Conservation (phyloP, 495 filamentous ascomycete genomes). For the Neurospora hispaniola region DNA sequence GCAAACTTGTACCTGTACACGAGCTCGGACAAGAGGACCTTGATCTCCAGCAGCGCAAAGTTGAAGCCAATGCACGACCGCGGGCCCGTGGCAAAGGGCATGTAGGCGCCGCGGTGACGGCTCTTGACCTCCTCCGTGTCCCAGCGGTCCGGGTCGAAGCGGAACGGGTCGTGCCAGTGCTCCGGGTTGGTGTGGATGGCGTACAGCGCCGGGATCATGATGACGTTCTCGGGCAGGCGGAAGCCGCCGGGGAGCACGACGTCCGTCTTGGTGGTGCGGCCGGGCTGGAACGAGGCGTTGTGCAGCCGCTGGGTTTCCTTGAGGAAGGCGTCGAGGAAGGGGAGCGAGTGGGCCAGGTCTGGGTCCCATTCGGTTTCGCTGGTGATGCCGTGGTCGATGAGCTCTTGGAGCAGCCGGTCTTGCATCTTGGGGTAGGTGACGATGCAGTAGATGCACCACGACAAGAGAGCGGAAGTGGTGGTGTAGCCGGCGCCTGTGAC, state of each 20-base stretch:
- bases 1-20: constrained; percentile 43
- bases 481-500: constrained; percentile 44
- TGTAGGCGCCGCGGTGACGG: constrained; percentile 34
- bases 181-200: constrained; percentile 43
- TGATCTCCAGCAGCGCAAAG: constrained; percentile 45
- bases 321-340: constrained; percentile 44
- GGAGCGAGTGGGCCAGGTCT: constrained; percentile 30
- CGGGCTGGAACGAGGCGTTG: constrained; percentile 46
- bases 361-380: constrained; percentile 27
- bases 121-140: constrained; percentile 38
- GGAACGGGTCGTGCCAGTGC: constrained; percentile 40
- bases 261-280: constrained; percentile 39
- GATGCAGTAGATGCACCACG: constrained; percentile 43
- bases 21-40: constrained; percentile 40
- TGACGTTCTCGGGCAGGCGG: constrained; percentile 32
- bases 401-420: constrained; percentile 41
- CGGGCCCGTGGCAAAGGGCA: constrained; percentile 41
- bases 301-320: constrained; percentile 48
- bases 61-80: constrained; percentile 50
- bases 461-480: constrained; percentile 40
- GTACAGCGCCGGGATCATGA: constrained; percentile 41
- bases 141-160: constrained; percentile 47
- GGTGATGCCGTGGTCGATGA: constrained; percentile 36
- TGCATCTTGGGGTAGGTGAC: constrained; percentile 40
- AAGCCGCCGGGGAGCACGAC: constrained; percentile 47